These are phyloP conservation scores for Cyclotella atomus DNA, from an alignment of 108 stramenopile genomes.

Conservation along the genomic window DNA sequence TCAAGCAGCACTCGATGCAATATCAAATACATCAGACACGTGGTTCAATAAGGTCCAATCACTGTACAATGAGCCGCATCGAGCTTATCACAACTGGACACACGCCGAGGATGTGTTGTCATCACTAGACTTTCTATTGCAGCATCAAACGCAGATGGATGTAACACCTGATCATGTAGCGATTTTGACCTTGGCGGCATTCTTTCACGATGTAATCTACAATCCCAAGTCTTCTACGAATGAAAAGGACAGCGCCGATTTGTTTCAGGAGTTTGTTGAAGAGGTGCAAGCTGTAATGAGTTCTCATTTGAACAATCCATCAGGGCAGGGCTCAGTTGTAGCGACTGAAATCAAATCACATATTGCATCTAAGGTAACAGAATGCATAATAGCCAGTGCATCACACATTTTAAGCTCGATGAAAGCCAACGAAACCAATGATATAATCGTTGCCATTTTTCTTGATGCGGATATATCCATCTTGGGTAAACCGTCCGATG, in stretches of 20 bases:
- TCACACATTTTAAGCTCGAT: constrained; percentile 31
- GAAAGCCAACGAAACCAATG: constrained; percentile 21
- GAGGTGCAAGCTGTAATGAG: constrained; percentile 12
- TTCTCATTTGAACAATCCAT: not conserved
- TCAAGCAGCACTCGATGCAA: too few species aligned
- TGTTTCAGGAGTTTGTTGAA: constrained; percentile 68
- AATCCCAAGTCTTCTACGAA: constrained; percentile 71
- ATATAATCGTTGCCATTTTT: constrained; percentile 49
- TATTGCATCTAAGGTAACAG: constrained; percentile 30
- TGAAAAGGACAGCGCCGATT: constrained; percentile 74
- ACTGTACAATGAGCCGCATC: constrained; percentile 55
- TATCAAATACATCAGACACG: constrained; percentile 18
- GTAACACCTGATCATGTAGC: constrained; percentile 12
- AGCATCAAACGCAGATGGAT: not conserved
- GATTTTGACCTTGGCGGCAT: constrained; percentile 60
- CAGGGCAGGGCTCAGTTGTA: not conserved
- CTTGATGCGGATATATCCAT: constrained; percentile 89
- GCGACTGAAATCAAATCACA: constrained; percentile 7
- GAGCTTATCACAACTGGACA: constrained; percentile 81
- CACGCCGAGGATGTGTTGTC: constrained; percentile 76
- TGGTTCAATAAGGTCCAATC: constrained; percentile 64
- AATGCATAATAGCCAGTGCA: constrained; percentile 53
- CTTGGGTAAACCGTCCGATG: constrained; percentile 55
- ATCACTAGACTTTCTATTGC: constrained; percentile 51
- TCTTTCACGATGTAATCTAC: constrained; percentile 90